A percentile compares a stretch with the other conserved stretches of the same genome.
Evolutionary conservation across 331 rosid genomes (phyloP).

Genomic region (Saraca asoca): DNA sequence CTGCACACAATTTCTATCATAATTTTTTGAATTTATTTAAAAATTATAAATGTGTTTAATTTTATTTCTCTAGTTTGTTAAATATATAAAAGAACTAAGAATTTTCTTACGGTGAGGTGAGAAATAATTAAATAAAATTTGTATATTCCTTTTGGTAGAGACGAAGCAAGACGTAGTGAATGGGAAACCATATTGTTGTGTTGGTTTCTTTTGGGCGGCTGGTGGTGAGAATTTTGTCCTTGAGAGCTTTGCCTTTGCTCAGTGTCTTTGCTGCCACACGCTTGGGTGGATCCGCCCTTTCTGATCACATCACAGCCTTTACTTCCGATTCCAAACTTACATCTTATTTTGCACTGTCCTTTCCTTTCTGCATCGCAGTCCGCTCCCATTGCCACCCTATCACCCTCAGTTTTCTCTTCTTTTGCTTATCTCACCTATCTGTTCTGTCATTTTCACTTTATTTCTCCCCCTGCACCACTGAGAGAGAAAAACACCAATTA

Average conservation of each 20-base stretch:
- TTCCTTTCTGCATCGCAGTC: constrained; percentile 22
- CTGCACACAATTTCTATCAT: no score
- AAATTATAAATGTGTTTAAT: no score
- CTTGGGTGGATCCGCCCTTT: constrained; percentile 46
- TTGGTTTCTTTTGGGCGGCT: no score
- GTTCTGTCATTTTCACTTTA: constrained; percentile 23
- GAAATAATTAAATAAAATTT: no score
- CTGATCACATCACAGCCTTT: constrained; percentile 15
- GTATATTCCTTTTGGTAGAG: no score
- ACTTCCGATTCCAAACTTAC: constrained; percentile 20
- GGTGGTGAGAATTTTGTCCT: constrained; percentile 6
- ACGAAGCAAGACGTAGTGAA: no score
- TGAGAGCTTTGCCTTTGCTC: constrained; percentile 22
- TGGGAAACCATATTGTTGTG: no score
- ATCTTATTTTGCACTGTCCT: constrained; percentile 24
- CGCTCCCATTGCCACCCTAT: constrained; percentile 26
- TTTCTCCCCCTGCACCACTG: background rate
- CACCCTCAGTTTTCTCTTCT: background rate
- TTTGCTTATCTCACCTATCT: constrained; percentile 22
- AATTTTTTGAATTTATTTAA: no score
- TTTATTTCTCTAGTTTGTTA: no score
- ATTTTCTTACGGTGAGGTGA: no score
- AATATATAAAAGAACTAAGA: no score
- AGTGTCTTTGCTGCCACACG: constrained; percentile 48
- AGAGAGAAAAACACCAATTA: background rate